Conservation (phyloP, 768 basidiomycete genomes). For the Lactarius hengduanensis region DNA sequence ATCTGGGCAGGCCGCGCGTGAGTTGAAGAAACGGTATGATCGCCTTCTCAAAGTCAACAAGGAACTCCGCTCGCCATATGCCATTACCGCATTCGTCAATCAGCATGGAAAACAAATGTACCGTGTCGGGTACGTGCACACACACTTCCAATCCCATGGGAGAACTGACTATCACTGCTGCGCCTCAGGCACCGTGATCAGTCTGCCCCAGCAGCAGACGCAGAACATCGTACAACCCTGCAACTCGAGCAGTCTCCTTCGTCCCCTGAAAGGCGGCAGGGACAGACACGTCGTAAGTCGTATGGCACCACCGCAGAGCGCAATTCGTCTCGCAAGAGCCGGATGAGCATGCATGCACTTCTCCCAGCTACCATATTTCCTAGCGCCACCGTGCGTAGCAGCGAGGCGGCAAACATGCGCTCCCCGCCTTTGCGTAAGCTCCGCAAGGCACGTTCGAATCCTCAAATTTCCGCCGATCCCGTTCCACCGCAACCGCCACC, state of each 20-base stretch:
- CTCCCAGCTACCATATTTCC: conserved; percentile 52
- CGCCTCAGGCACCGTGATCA: conserved; percentile 54
- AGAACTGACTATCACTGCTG: background rate
- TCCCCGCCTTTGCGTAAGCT: conserved; percentile 52
- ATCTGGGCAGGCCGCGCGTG: conserved; percentile 70
- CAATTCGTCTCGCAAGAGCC: conserved; percentile 45
- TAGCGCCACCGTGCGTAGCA: conserved; percentile 32
- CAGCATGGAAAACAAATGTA: conserved; percentile 77
- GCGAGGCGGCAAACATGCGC: conserved; percentile 26
- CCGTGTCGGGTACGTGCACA: conserved; percentile 65
- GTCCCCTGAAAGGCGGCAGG: conserved; percentile 10
- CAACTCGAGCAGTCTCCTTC: conserved; percentile 25
- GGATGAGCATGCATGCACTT: conserved; percentile 67
- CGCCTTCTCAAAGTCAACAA: conserved; percentile 62
- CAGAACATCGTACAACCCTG: conserved; percentile 42
- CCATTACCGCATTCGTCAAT: conserved; percentile 79
- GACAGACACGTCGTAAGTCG: conserved; percentile 17
- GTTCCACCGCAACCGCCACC: conserved; percentile 34
- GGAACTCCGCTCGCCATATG: conserved; percentile 71
- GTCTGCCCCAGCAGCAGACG: conserved; percentile 57
- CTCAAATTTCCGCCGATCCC: conserved; percentile 43
- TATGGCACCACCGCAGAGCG: conserved; percentile 22
- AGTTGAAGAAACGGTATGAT: conserved; percentile 76
- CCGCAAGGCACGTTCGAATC: conserved; percentile 73
- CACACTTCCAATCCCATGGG: background rate